A percentile compares a stretch with the other conserved stretches of the same genome.
phyloP scores from a whole-genome alignment of 768 basidiomycete species.

The Fomitopsis serialis region DNA sequence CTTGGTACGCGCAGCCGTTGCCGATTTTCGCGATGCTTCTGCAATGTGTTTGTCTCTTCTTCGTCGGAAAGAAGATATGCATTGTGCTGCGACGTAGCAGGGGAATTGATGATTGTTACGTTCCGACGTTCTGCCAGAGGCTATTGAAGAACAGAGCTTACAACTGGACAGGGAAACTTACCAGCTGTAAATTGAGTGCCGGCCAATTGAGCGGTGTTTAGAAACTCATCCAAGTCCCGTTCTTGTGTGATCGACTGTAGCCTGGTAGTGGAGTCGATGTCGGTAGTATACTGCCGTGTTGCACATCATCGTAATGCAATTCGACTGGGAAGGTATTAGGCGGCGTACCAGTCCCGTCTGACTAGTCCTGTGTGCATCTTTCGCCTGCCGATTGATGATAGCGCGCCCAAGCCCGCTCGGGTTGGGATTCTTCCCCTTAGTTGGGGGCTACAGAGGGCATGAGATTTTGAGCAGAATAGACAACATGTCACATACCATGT shows the following conservation, averaged over 20 bases:
- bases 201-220: constrained; percentile 91
- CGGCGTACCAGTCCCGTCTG: constrained; percentile 65
- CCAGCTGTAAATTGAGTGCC: constrained; percentile 96
- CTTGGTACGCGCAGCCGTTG: constrained; percentile 80
- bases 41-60: constrained; percentile 72
- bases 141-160: constrained; percentile 6
- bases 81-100: constrained; percentile 54
- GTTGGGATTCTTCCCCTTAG: constrained; percentile 57
- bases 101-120: constrained; percentile 71
- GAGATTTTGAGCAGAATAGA: background rate
- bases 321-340: background rate
- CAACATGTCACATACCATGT: background rate
- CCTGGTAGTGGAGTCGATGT: constrained; percentile 59
- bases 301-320: background rate
- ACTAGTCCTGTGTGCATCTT: constrained; percentile 59
- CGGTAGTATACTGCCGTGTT: constrained; percentile 69
- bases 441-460: constrained; percentile 26
- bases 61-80: constrained; percentile 80
- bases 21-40: constrained; percentile 71
- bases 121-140: constrained; percentile 60
- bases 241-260: constrained; percentile 95
- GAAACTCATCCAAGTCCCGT: constrained; percentile 90
- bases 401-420: constrained; percentile 88
- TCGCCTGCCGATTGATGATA: constrained; percentile 87
- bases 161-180: constrained; percentile 29